These are phyloP conservation scores for Termitomyces sp. DNA, from an alignment of 768 basidiomycete species.

Conservation along the genomic window DNA sequence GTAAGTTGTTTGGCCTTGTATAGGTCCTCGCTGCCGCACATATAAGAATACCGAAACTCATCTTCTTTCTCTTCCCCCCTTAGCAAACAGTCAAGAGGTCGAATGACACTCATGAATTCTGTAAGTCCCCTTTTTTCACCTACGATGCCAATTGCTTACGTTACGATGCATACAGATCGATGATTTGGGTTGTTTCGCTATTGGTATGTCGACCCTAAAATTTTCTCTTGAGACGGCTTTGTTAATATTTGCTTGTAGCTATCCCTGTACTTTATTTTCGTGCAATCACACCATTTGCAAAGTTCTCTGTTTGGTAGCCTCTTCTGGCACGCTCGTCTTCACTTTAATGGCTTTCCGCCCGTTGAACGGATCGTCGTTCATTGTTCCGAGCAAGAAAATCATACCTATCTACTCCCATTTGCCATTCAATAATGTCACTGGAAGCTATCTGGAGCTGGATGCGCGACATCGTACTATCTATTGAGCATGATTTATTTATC, in stretches of 20 bases:
- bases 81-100: conserved; percentile 96
- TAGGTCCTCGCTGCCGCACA: conserved; percentile 18
- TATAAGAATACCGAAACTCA: conserved; percentile 21
- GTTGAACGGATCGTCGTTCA: conserved; percentile 68
- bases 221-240: neutral
- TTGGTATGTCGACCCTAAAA: conserved; percentile 14
- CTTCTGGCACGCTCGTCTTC: conserved; percentile 47
- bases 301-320: neutral
- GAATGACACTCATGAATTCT: conserved; percentile 97
- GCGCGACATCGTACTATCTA: conserved; percentile 12
- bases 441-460: conserved; percentile 17
- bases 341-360: conserved; percentile 80
- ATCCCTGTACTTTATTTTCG: conserved; percentile 13
- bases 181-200: conserved; percentile 19
- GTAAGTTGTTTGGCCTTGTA: conserved; percentile 66
- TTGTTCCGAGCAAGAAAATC: conserved; percentile 76
- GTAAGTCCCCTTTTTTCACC: conserved; percentile 37
- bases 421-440: conserved; percentile 18
- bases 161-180: conserved; percentile 26
- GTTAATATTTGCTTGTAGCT: neutral
- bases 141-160: neutral
- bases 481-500: conserved; percentile 2
- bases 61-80: conserved; percentile 25
- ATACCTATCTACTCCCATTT: conserved; percentile 31
- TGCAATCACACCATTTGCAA: conserved; percentile 13